A percentile compares a stretch with the other conserved stretches of the same genome.
These are phyloP conservation scores for Nicotiana noctiflora DNA, from an alignment of 257 asterid genomes.

Conservation along the genomic window DNA sequence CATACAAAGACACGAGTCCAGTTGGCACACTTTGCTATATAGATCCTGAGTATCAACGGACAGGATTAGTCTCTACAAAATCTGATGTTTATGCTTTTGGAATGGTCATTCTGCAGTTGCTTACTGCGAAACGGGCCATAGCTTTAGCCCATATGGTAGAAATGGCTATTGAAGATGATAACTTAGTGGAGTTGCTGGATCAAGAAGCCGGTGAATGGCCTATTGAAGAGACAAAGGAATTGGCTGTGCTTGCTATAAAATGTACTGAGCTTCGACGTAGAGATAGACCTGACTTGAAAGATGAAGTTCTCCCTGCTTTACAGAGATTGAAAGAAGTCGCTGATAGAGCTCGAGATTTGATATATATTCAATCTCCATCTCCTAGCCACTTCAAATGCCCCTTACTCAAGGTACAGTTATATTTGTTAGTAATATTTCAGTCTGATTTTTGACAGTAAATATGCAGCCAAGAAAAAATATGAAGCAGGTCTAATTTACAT, in stretches of 20 bases:
- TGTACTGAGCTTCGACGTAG: conserved; percentile 62
- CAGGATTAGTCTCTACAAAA: conserved; percentile 56
- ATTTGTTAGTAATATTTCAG: background rate
- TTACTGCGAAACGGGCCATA: conserved; percentile 71
- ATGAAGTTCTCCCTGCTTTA: conserved; percentile 49
- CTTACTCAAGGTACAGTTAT: conserved; percentile 50
- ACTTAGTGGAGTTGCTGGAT: conserved; percentile 43
- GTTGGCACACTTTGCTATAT: conserved; percentile 80
- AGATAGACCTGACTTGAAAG: conserved; percentile 66
- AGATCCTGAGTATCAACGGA: conserved; percentile 90
- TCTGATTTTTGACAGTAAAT: background rate
- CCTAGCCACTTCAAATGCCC: conserved; percentile 75
- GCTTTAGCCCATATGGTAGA: conserved; percentile 57
- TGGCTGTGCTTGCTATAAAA: conserved; percentile 52
- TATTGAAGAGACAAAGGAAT: conserved; percentile 43
- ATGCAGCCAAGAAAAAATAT: background rate
- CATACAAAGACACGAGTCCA: conserved; percentile 34
- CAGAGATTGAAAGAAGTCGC: conserved; percentile 54
- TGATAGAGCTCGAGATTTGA: conserved; percentile 31
- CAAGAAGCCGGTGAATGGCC: conserved; percentile 71
- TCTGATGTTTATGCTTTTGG: conserved; percentile 86
- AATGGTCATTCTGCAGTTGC: conserved; percentile 58
- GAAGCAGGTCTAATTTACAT: background rate
- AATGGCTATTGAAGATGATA: conserved; percentile 34
- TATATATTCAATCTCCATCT: conserved; percentile 20